Base-by-base conservation (phyloP, 2,329 filamentous ascomycete species). In the Hypoxylon sp. region DNA sequence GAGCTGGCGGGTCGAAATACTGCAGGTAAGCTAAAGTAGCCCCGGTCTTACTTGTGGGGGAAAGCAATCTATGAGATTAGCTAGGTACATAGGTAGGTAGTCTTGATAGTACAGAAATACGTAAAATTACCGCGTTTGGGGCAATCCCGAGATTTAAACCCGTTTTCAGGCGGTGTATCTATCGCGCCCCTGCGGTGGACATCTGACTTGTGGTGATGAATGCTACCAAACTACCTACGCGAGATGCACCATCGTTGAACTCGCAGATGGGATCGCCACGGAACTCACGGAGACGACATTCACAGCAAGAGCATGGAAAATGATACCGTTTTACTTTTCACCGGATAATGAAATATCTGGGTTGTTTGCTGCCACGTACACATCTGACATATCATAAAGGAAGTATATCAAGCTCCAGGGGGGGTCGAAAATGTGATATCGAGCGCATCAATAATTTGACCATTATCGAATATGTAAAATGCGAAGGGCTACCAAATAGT, bases 171-270 rank as follows among this genome's bases (percentile, higher is more conserved):
- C 46, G 58, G 58, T 56, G 58, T 56, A 56, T 28, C 24, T 46
- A 41, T 41, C 37, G n/a, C 34, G 34, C 8, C 37, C 19, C 13
- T 28, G 26, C 30, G 24, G 30, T 53, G 43, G 39, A 52, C 47
- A 37, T 51, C 55, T 20, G 51, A 56, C 56, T 15, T 32, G 55
- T 52, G 5, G 46, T 51, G 46, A 30, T 56, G 48, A 59, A 59
- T 53, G 56, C 26, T 64, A 53, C 61, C 55, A 24, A 56, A 64
- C 47, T 59, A 47, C 56, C 46, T 64, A 56, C 48, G 56, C 56
- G 55, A 59, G 46, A 26, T 51, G 50, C 55, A 47, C 44, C 55
- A 51, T 15, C 37, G 34, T 37, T 49, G n/a, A 17, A 64, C 39
- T 55, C 47, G 60, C 47, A 56, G 55, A 52, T 30, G 43, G 17